phyloP scores from a whole-genome alignment of 441 rosid genomes.

The Biscutella laevigata region DNA sequence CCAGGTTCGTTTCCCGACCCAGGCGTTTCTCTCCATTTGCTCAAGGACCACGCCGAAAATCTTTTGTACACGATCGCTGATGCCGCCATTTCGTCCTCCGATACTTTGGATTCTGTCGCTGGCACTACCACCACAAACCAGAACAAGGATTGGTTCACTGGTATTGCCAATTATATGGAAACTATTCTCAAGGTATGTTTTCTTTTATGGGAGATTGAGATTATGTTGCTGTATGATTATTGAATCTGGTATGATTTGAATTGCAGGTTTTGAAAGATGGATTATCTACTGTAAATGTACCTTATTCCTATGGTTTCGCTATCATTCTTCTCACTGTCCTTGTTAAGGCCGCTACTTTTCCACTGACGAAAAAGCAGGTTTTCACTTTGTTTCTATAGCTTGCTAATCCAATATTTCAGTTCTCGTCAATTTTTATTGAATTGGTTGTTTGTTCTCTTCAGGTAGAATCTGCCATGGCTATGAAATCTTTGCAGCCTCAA shows the following conservation, averaged over 20 bases:
- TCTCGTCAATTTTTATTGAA: background rate
- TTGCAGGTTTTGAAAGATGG: constrained; percentile 78
- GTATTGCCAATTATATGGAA: constrained; percentile 68
- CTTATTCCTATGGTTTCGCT: constrained; percentile 86
- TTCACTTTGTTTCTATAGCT: constrained; percentile 17
- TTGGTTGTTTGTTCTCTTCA: constrained; percentile 21
- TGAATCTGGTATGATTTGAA: background rate
- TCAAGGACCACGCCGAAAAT: constrained; percentile 45
- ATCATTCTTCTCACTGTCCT: constrained; percentile 77
- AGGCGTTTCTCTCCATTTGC: constrained; percentile 29
- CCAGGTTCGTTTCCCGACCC: constrained; percentile 47
- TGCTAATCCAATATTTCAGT: background rate
- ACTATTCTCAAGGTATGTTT: constrained; percentile 57
- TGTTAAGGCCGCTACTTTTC: constrained; percentile 88
- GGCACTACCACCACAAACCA: constrained; percentile 32
- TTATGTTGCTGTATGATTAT: background rate
- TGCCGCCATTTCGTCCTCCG: constrained; percentile 70
- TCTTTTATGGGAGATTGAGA: background rate
- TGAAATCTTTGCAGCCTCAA: constrained; percentile 87
- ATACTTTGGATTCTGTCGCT: constrained; percentile 27
- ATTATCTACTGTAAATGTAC: constrained; percentile 62
- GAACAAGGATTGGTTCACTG: constrained; percentile 79
- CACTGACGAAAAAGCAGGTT: constrained; percentile 92
- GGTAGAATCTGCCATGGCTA: constrained; percentile 93
- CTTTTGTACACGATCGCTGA: constrained; percentile 66